These are phyloP conservation scores for Suhomyces kunorum DNA, from an alignment of 1,139 yeast genomes.

Conservation along the genomic window DNA sequence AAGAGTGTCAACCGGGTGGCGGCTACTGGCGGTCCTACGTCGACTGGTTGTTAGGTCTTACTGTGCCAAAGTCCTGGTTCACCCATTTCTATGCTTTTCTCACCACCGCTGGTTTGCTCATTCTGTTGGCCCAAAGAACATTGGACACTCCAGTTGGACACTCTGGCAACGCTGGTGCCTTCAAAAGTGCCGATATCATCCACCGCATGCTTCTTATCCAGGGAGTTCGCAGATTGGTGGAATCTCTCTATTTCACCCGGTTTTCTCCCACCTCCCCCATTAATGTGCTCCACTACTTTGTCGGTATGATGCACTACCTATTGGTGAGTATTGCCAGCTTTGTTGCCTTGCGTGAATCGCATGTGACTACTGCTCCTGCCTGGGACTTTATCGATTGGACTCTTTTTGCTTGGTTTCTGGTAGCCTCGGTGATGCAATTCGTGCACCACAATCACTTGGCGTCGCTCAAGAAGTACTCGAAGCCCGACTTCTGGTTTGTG, in stretches of 20 bases:
- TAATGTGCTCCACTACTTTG: slow-evolving; percentile 74
- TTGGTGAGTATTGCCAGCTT: slow-evolving; percentile 18
- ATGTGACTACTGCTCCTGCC: background rate
- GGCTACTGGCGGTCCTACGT: background rate
- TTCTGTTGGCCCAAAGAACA: slow-evolving; percentile 1
- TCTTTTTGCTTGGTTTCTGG: slow-evolving; percentile 32
- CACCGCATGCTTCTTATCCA: slow-evolving; percentile 46
- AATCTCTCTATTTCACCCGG: slow-evolving; percentile 54
- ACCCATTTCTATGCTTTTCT: slow-evolving; percentile 48
- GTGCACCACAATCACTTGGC: slow-evolving; percentile 63
- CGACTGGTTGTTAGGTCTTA: slow-evolving; percentile 17
- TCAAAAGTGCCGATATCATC: slow-evolving; percentile 10
- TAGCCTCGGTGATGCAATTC: slow-evolving; percentile 58
- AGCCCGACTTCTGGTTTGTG: slow-evolving; percentile 57
- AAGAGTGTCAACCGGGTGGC: background rate
- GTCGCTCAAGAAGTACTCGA: slow-evolving; percentile 60
- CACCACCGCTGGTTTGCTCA: slow-evolving; percentile 12
- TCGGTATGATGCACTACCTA: slow-evolving; percentile 69
- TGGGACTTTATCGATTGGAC: slow-evolving; percentile 45
- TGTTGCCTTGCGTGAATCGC: background rate
- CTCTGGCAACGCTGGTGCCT: background rate
- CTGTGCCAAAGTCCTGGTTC: slow-evolving; percentile 54
- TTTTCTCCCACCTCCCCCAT: slow-evolving; percentile 56
- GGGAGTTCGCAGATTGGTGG: slow-evolving; percentile 62
- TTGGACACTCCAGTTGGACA: no score